These are phyloP conservation scores for Bimuria novae-zelandiae DNA, from an alignment of 2,329 filamentous ascomycete species.

Conservation along the genomic window DNA sequence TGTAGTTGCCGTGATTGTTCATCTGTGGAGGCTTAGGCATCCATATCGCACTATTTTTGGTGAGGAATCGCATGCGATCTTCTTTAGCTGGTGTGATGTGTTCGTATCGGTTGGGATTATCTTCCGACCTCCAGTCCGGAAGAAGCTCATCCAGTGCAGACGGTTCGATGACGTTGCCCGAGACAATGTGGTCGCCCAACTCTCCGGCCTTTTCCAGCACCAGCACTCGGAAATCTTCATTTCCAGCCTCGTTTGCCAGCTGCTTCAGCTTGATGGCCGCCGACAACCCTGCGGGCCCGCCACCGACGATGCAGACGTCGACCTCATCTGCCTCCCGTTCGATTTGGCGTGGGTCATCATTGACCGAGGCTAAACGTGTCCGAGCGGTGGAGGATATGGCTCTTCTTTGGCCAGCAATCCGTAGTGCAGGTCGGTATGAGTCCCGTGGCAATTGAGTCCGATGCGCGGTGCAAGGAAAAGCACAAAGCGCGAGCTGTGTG, in stretches of 20 bases:
- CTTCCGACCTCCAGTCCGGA: slow-evolving; percentile 89
- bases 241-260: slow-evolving; percentile 89
- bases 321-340: slow-evolving; percentile 93
- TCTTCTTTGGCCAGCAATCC: slow-evolving; percentile 45
- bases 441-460: slow-evolving; percentile 21
- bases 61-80: slow-evolving; percentile 94
- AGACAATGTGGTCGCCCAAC: slow-evolving; percentile 91
- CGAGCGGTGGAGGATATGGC: slow-evolving; percentile 41
- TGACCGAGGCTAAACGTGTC: slow-evolving; percentile 43
- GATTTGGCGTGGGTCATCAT: slow-evolving; percentile 55
- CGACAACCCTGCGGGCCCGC: slow-evolving; percentile 89
- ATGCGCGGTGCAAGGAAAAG: slow-evolving; percentile 24
- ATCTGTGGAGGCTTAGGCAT: slow-evolving; percentile 93
- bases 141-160: slow-evolving; percentile 86
- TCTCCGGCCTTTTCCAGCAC: slow-evolving; percentile 95
- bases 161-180: slow-evolving; percentile 92
- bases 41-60: slow-evolving; percentile 75
- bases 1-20: slow-evolving; percentile 98
- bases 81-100: slow-evolving; percentile 79
- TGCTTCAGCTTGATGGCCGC: slow-evolving; percentile 96
- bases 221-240: slow-evolving; percentile 93
- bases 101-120: slow-evolving; percentile 86
- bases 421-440: slow-evolving; percentile 38
- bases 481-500: slow-evolving; percentile 21
- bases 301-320: slow-evolving; percentile 95